phyloP scores from a whole-genome alignment of 1,284 basidiomycete genomes.

The Mycena citricolor region DNA sequence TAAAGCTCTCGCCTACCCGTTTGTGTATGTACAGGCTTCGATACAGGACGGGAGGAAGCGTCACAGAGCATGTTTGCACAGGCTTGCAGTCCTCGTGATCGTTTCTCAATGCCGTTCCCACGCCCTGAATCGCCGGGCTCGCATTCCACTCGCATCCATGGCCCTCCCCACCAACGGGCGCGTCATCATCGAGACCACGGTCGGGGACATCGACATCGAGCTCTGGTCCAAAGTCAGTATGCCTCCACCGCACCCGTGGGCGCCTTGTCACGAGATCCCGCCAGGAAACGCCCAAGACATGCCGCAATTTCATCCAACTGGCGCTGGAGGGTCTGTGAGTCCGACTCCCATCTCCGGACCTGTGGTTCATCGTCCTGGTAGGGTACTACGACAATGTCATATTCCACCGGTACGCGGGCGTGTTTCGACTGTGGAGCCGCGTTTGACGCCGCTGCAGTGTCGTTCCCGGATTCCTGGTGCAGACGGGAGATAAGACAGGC shows the following conservation, averaged over 20 bases:
- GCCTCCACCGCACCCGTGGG: neutral
- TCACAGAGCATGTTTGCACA: no score
- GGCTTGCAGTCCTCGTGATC: no score
- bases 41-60: no score
- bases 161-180: constrained; percentile 82
- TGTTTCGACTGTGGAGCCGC: neutral
- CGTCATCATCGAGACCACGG: constrained; percentile 87
- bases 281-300: constrained; percentile 90
- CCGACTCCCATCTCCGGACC: constrained; percentile 14
- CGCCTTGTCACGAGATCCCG: constrained; percentile 3
- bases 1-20: no score
- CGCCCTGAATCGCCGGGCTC: no score
- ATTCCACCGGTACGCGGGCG: constrained; percentile 74
- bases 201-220: constrained; percentile 91
- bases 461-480: constrained; percentile 87
- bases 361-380: constrained; percentile 31
- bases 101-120: no score
- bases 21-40: no score
- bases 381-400: constrained; percentile 96
- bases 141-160: constrained; percentile 53
- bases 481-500: constrained; percentile 94
- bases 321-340: constrained; percentile 81
- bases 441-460: constrained; percentile 44
- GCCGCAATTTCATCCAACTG: constrained; percentile 88
- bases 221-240: constrained; percentile 83